These are phyloP conservation scores for Hygrophorus russula DNA, from an alignment of 768 basidiomycete species.

Conservation along the genomic window DNA sequence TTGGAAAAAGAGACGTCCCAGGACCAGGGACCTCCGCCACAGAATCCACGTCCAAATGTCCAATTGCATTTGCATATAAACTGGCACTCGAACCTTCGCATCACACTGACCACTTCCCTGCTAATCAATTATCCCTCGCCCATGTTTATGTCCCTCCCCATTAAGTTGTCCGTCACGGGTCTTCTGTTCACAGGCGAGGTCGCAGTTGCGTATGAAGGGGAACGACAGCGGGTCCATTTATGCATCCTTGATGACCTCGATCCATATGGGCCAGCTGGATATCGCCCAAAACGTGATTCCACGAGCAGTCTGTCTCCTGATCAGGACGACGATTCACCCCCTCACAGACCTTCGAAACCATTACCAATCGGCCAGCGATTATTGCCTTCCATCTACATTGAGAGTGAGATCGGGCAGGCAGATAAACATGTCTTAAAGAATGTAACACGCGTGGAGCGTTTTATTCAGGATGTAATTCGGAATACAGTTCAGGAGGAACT, in stretches of 20 bases:
- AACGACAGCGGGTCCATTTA: slow-evolving; percentile 69
- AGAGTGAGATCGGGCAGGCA: slow-evolving; percentile 92
- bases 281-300: slow-evolving; percentile 37
- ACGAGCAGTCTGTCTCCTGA: slow-evolving; percentile 48
- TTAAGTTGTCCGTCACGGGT: slow-evolving; percentile 86
- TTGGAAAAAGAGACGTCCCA: neutral
- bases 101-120: slow-evolving; percentile 85
- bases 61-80: slow-evolving; percentile 81
- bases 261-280: slow-evolving; percentile 64
- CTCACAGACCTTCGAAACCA: slow-evolving; percentile 45
- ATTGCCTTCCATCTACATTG: slow-evolving; percentile 80
- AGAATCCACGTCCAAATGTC: slow-evolving; percentile 49
- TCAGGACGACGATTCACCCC: slow-evolving; percentile 41
- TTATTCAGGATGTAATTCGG: slow-evolving; percentile 91
- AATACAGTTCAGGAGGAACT: slow-evolving; percentile 94
- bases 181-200: slow-evolving; percentile 81
- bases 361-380: slow-evolving; percentile 75
- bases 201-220: slow-evolving; percentile 85
- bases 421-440: slow-evolving; percentile 96
- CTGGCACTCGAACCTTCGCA: slow-evolving; percentile 81
- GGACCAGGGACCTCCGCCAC: slow-evolving; percentile 12
- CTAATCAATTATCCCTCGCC: slow-evolving; percentile 96
- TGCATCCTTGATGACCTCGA: slow-evolving; percentile 85
- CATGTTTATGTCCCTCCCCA: slow-evolving; percentile 93
- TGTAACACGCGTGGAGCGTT: slow-evolving; percentile 88